These are phyloP conservation scores for Abrus precatorius DNA, from an alignment of 306 rosid genomes.

Conservation along the genomic window DNA sequence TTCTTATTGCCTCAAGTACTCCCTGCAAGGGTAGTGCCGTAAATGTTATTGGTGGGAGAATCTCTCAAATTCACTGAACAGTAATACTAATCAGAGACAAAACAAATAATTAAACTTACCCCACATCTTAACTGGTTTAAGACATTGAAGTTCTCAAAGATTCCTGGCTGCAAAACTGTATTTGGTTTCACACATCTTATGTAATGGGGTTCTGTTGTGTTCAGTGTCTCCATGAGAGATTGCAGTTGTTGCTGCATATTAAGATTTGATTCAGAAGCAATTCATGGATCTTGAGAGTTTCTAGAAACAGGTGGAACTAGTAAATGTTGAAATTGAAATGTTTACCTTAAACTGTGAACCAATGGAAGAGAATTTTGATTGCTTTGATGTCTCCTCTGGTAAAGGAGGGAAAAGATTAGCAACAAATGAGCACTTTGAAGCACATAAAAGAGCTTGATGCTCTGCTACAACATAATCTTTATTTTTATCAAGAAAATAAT, in stretches of 20 bases:
- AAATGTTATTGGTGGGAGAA: conserved; percentile 7
- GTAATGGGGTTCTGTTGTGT: conserved; percentile 90
- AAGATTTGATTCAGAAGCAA: conserved; percentile 47
- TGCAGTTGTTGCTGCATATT: conserved; percentile 84
- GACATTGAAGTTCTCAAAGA: conserved; percentile 85
- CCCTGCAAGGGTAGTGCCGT: conserved; percentile 63
- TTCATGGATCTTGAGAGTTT: conserved; percentile 33
- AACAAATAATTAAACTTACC: conserved; percentile 57
- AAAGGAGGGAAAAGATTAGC: conserved; percentile 84
- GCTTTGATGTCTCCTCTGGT: conserved; percentile 85
- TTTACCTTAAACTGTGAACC: conserved; percentile 85
- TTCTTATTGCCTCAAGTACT: conserved; percentile 90
- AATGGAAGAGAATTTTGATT: conserved; percentile 86
- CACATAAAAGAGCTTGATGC: conserved; percentile 82
- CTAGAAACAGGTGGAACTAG: conserved; percentile 33
- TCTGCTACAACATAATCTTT: conserved; percentile 93
- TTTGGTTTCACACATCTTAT: conserved; percentile 95
- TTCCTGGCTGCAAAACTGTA: conserved; percentile 87
- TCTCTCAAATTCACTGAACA: conserved; percentile 14
- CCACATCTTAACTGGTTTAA: conserved; percentile 90
- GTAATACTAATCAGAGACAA: conserved; percentile 9
- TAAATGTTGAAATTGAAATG: conserved; percentile 13
- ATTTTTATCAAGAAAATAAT: conserved; percentile 84
- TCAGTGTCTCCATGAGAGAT: conserved; percentile 86
- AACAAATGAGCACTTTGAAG: conserved; percentile 75